Conservation (phyloP, 768 basidiomycete species). For the Leucogyrophana mollusca region DNA sequence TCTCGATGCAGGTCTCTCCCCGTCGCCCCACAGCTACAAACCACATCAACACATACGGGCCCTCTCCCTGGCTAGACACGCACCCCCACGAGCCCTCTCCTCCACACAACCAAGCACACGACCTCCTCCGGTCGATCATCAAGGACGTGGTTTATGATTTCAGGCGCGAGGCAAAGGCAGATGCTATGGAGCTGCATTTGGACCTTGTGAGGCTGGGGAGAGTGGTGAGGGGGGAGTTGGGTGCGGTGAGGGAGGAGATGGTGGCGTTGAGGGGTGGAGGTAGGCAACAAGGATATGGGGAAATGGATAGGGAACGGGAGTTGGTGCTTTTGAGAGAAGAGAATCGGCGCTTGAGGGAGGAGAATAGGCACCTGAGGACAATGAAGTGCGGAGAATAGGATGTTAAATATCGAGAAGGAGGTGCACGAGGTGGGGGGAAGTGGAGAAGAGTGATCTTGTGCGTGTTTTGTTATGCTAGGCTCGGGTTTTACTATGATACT, state of each 20-base stretch:
- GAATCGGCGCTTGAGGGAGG: constrained; percentile 57
- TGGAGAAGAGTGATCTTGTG: no score
- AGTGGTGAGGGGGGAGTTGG: constrained; percentile 65
- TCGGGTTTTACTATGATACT: no score
- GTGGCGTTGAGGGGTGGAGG: no score
- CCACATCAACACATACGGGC: constrained; percentile 36
- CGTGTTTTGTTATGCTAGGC: no score
- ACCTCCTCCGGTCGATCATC: constrained; percentile 62
- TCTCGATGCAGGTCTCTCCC: constrained; percentile 60
- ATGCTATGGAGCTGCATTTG: constrained; percentile 73
- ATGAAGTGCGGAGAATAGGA: no score
- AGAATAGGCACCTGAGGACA: constrained; percentile 61
- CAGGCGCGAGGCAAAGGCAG: constrained; percentile 64
- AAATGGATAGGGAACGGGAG: constrained; percentile 59
- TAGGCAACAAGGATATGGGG: no score
- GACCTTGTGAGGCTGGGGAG: constrained; percentile 72
- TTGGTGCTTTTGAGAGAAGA: constrained; percentile 44
- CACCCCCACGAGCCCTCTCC: constrained; percentile 28
- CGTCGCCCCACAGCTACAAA: constrained; percentile 38
- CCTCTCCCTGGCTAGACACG: constrained; percentile 31
- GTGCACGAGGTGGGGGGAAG: no score
- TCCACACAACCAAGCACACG: constrained; percentile 41
- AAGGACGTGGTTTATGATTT: constrained; percentile 74
- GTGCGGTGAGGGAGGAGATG: constrained; percentile 60
- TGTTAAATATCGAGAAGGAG: no score